A percentile compares a stretch with the other conserved stretches of the same genome.
phyloP scores from a whole-genome alignment of 768 basidiomycete genomes.

The Kwoniella dendrophila region DNA sequence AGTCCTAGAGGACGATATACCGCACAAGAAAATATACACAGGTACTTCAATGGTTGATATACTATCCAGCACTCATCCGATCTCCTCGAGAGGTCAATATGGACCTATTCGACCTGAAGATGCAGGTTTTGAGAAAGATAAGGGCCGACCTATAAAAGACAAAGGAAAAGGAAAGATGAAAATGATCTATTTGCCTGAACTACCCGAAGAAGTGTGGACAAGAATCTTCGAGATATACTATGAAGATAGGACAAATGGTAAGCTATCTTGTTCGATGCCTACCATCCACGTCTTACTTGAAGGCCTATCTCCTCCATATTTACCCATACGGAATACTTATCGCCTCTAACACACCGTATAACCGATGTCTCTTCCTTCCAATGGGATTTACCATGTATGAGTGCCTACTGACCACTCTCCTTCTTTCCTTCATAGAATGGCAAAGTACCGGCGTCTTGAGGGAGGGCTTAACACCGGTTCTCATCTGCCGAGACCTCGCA shows the following conservation, averaged over 20 bases:
- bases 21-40: constrained; percentile 1
- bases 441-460: constrained; percentile 6
- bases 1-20: not conserved
- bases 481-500: constrained; percentile 13
- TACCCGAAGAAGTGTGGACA: constrained; percentile 45
- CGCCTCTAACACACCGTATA: not conserved
- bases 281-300: not conserved
- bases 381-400: constrained; percentile 1
- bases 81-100: not conserved
- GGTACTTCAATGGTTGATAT: constrained; percentile 3
- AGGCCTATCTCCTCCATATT: not conserved
- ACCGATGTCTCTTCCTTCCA: not conserved
- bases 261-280: constrained; percentile 9
- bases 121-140: not conserved
- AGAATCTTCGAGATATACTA: constrained; percentile 42
- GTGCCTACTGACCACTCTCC: not conserved
- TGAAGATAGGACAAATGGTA: constrained; percentile 27
- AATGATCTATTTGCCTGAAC: constrained; percentile 27
- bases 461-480: constrained; percentile 17
- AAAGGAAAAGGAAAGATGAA: constrained; percentile 44
- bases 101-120: not conserved
- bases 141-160: not conserved
- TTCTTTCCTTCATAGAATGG: constrained; percentile 17
- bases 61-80: not conserved
- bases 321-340: not conserved